A percentile compares a stretch with the other conserved stretches of the same genome.
phyloP scores from a whole-genome alignment of 2,329 filamentous ascomycete genomes.

The Colletotrichum aenigma region DNA sequence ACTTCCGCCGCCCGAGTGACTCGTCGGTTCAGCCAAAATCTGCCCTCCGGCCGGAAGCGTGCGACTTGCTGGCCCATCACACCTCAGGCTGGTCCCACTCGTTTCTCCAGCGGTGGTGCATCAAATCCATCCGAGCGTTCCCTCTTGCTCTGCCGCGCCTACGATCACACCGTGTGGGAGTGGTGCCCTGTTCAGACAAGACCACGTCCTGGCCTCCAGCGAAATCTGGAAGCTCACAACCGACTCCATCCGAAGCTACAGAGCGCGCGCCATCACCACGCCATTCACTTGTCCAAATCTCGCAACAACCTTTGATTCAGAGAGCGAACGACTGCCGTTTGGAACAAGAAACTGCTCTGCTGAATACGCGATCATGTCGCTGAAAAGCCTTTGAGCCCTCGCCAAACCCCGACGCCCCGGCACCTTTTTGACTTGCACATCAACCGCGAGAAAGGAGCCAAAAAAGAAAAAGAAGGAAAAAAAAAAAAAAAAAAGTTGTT shows the following conservation, averaged over 20 bases:
- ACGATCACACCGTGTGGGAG: conserved; percentile 4
- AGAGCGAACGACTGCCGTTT: neutral
- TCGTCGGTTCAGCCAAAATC: neutral
- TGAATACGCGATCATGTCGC: conserved; percentile 21
- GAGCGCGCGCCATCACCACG: neutral
- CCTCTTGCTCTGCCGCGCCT: conserved; percentile 6
- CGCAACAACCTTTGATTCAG: neutral
- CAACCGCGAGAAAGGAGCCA: neutral
- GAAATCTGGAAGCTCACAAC: conserved; percentile 8
- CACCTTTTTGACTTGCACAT: conserved; percentile 6
- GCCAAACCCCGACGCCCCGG: neutral
- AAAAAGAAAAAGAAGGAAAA: too few species aligned
- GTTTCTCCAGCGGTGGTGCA: conserved; percentile 17
- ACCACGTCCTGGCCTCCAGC: neutral
- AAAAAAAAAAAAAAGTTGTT: conserved; percentile 1
- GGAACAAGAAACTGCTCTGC: neutral
- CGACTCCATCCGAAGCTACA: neutral
- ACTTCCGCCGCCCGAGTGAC: neutral
- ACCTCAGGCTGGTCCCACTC: conserved; percentile 15
- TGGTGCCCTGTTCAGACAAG: neutral
- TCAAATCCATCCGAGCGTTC: conserved; percentile 11
- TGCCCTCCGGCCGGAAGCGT: conserved; percentile 14
- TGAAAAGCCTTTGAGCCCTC: conserved; percentile 17
- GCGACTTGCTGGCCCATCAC: conserved; percentile 5
- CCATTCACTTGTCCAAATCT: neutral